Conservation (phyloP, 768 basidiomycete genomes). For the Boletus sp. region DNA sequence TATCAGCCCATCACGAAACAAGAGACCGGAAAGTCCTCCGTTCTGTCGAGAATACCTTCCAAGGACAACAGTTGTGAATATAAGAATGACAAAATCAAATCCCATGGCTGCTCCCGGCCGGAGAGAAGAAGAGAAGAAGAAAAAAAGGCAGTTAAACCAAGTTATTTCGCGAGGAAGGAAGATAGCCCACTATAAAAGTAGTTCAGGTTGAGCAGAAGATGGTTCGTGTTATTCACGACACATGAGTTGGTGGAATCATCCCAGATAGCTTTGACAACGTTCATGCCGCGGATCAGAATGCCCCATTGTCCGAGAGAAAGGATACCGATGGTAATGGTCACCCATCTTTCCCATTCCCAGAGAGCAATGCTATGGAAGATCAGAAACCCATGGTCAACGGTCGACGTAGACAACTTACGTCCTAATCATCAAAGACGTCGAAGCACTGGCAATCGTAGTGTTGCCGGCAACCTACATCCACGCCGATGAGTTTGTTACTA, state of each 20-base stretch:
- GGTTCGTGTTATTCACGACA: slow-evolving; percentile 49
- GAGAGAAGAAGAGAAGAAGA: not conserved
- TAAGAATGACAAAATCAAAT: slow-evolving; percentile 61
- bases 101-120: slow-evolving; percentile 50
- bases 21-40: slow-evolving; percentile 57
- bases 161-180: not conserved
- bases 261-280: slow-evolving; percentile 56
- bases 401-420: slow-evolving; percentile 39
- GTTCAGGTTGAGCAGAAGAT: slow-evolving; percentile 55
- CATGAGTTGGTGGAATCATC: slow-evolving; percentile 40
- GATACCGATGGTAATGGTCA: slow-evolving; percentile 48
- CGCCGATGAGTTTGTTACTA: not conserved
- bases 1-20: slow-evolving; percentile 71
- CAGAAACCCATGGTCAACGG: slow-evolving; percentile 20
- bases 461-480: slow-evolving; percentile 24
- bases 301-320: slow-evolving; percentile 64
- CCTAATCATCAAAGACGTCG: slow-evolving; percentile 64
- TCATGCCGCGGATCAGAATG: slow-evolving; percentile 67
- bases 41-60: slow-evolving; percentile 45
- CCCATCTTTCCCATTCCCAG: slow-evolving; percentile 57
- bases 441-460: slow-evolving; percentile 27
- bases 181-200: slow-evolving; percentile 66
- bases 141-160: not conserved
- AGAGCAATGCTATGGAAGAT: slow-evolving; percentile 54
- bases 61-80: slow-evolving; percentile 53